Base-by-base conservation (phyloP, 164 flowering plant genomes). In the Saururus chinensis region DNA sequence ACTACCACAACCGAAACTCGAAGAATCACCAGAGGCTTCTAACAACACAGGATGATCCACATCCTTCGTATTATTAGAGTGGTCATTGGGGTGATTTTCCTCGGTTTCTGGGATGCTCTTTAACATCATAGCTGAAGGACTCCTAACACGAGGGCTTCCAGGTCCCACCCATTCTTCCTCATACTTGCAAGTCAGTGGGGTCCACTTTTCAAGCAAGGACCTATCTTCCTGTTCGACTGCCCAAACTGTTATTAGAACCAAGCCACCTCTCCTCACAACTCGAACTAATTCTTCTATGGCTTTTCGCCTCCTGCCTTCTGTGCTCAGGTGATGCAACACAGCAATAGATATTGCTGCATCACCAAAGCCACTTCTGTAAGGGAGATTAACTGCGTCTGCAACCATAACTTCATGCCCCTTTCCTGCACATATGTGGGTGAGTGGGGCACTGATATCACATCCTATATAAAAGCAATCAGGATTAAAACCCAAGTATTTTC, bases 311-410 rank as follows among this genome's bases (percentile, higher is more conserved):
- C 98, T 77, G 61, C 52, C 71, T 73, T 86, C 95, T 1, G 96
- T 88, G 71, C 97, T 93, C 12, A 93, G 74, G 74, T 93, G 98
- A 76, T 93, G 97, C 59, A 90, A 71, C 24, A 92, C 97, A 58
- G 97, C 98, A 66, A 90, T 93, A 24, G 97, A 93, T n/a, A 93
- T 88, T 6, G 96, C 92, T 19, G 97, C 96, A 74, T 90, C 97
- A 61, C 89, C 89, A 71, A 82, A 93, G 65, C 77, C 82, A 64
- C 77, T 76, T 74, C 90, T 76, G 68, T 88, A 90, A 59, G 97
- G 96, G 66, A 90, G 88, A 79, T 88, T 85, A 19, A 93, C 86
- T 41, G 97, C 95, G 77, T 93, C 98, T 22, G 95, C 98, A 79
- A 90, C 92, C 66, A 93, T 26, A 23, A 79, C 98, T 64, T 93